Base-by-base conservation (phyloP, 805 yeast genomes). In the Candida parachauliodes region DNA sequence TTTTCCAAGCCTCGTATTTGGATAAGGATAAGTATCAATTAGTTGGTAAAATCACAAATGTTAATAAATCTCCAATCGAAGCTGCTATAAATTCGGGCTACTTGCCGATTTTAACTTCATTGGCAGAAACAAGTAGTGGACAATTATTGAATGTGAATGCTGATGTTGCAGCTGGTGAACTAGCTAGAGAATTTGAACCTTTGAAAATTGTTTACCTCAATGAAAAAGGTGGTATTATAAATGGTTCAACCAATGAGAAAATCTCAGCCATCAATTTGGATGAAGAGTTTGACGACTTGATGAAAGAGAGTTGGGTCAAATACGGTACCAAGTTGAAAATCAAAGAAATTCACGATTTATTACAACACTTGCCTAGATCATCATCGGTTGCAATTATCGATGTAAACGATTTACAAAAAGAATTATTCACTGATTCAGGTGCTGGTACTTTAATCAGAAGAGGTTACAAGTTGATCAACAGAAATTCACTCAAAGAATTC, bases 391-490 rank as follows among this genome's bases (percentile, higher is more conserved):
- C 99, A 30, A 93, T 93, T 59, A 93, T 93, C 52, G 86, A 91
- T 49, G 97, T 93, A 31, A 78, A 86, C 52, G 97, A 93, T 59
- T 75, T 93, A 55, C 98, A 93, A 68, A 93, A 91, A 61, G 99
- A 93, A 65, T 77, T 93, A 55, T 93, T 93, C 68, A 93, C 99
- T 28, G 98, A 93, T 62, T 84, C 96, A 12, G 99, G 99, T 63
- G 99, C 98, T 21, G 99, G 99, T 57, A 93, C 99, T 32, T 74
- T 93, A 70, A 88, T 93, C 53, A 84, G 98, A 76, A 81, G 98
- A 64, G 99, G 99, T 45, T 87, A 91, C 69, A 88, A 87, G 66
- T 74, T 93, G 48, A 60, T 83, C 41, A 81, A 79, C 53, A 79
- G 88, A 59, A 74, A 77, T 52, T 76, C 83, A 16, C 66, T 88